Base-by-base conservation (phyloP, 108 stramenopile species). In the Skeletonema tropicum region DNA sequence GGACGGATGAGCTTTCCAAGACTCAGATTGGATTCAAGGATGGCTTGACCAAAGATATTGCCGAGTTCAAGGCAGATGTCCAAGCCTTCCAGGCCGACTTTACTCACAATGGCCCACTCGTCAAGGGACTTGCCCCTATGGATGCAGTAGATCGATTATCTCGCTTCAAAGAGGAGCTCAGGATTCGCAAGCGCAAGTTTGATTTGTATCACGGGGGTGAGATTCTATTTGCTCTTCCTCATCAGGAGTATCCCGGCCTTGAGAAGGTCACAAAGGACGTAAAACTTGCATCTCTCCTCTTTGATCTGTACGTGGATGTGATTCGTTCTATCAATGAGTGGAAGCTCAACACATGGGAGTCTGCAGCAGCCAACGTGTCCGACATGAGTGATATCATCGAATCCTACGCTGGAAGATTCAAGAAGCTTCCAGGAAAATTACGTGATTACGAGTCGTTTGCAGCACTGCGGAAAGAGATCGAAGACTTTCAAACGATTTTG, bases 131-230 rank as follows among this genome's bases (percentile, higher is more conserved):
- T 29, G 75, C 86, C 25, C 92, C 96, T 25, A 91, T 91, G 89
- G 93, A 92, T 60, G 96, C 96, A 21, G 89, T 96, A 12, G 94
- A 97, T 75, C 87, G 93, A 3, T 78, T 97, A 33, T 88, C 89
- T 32, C 83, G 93, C 42, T 94, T 92, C 79, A 89, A 93, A 60
- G 96, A 96, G 63, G 92, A 97, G 66, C 78, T 80, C 29, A 88
- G 90, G 64, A 93, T 95, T 36, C 85, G 94, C 21, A 85, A 92
- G 71, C 87, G 92, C 67, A 97, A 96, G 86, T 88, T 86, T 70
- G 88, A 94, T 60, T 81, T 95, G 48, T 96, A 94, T 80, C 76
- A 76, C 60, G 78, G 79, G 5, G 96, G 96, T n/a, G 96, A 97
- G 71, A 72, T 80, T 61, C 70, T 97, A 30, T 97, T 97, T 70